These are phyloP conservation scores for Malus fusca DNA, from an alignment of 306 rosid genomes.

Conservation along the genomic window DNA sequence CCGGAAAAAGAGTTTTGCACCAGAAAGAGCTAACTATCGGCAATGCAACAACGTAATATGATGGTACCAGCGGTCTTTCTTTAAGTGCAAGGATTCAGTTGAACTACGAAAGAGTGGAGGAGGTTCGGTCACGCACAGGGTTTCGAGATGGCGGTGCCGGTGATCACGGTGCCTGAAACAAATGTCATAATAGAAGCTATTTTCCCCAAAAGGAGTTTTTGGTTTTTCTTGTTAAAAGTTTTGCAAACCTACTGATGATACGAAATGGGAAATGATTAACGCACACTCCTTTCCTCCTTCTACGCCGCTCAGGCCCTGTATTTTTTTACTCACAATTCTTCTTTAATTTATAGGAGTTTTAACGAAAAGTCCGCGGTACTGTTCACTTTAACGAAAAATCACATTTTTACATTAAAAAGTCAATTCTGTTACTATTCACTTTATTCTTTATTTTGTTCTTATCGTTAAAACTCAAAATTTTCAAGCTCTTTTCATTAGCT, in stretches of 20 bases:
- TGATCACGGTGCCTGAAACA: background rate
- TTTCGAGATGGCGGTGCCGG: background rate
- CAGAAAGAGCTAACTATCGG: background rate
- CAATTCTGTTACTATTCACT: too few relatives aligned
- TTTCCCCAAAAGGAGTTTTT: background rate
- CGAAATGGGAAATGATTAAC: background rate
- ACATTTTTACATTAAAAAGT: too few relatives aligned
- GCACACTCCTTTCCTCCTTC: too few relatives aligned
- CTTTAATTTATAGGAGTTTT: too few relatives aligned
- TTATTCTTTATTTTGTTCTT: too few relatives aligned
- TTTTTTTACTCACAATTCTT: too few relatives aligned
- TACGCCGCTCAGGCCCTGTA: too few relatives aligned
- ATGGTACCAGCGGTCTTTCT: background rate
- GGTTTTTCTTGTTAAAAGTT: background rate
- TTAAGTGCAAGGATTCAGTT: background rate
- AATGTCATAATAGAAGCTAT: background rate
- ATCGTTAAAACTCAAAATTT: too few relatives aligned
- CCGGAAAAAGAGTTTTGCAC: background rate
- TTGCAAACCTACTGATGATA: background rate
- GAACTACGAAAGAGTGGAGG: background rate
- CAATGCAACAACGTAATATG: slow-evolving; percentile 9
- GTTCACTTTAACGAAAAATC: too few relatives aligned
- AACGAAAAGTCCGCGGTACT: too few relatives aligned
- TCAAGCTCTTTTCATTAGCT: too few relatives aligned
- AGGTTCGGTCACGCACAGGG: background rate